A percentile compares a stretch with the other conserved stretches of the same genome.
These are phyloP conservation scores for Clonostachys chloroleuca DNA, from an alignment of 2,329 filamentous ascomycete species.

Conservation along the genomic window DNA sequence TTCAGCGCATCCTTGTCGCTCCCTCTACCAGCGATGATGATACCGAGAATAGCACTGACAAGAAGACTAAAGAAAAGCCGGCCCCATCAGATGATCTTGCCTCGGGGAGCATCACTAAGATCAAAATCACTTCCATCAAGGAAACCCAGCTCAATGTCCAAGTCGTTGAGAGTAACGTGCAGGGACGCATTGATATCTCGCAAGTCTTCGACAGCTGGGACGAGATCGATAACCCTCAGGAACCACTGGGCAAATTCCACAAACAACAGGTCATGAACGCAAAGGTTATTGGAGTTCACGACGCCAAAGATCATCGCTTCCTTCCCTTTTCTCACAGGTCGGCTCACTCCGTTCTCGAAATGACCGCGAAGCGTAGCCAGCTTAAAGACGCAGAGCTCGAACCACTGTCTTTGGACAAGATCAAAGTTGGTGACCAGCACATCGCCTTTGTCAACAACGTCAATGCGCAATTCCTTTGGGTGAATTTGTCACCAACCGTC, in stretches of 20 bases:
- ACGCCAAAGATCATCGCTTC: slow-evolving; percentile 86
- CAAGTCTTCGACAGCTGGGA: slow-evolving; percentile 88
- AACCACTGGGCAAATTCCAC: slow-evolving; percentile 70
- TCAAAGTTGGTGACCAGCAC: slow-evolving; percentile 68
- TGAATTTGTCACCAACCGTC: slow-evolving; percentile 83
- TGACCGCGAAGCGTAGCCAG: slow-evolving; percentile 74
- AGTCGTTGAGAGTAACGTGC: slow-evolving; percentile 66
- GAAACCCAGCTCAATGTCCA: slow-evolving; percentile 90
- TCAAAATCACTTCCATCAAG: slow-evolving; percentile 78
- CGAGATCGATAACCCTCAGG: slow-evolving; percentile 77
- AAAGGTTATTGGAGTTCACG: slow-evolving; percentile 80
- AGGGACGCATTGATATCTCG: slow-evolving; percentile 90
- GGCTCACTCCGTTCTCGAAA: slow-evolving; percentile 78
- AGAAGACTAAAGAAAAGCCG: slow-evolving; percentile 24
- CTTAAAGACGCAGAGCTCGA: slow-evolving; percentile 39
- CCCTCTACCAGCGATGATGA: slow-evolving; percentile 41
- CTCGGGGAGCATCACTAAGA: slow-evolving; percentile 70
- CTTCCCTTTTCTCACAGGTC: slow-evolving; percentile 84
- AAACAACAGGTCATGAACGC: slow-evolving; percentile 68
- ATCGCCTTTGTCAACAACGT: slow-evolving; percentile 91
- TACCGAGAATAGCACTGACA: slow-evolving; percentile 33
- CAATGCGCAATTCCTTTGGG: slow-evolving; percentile 76
- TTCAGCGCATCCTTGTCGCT: slow-evolving; percentile 61
- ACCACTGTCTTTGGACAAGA: slow-evolving; percentile 65
- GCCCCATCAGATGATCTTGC: slow-evolving; percentile 64